phyloP scores from a whole-genome alignment of 2,329 filamentous ascomycete species.

The Didymella exigua region DNA sequence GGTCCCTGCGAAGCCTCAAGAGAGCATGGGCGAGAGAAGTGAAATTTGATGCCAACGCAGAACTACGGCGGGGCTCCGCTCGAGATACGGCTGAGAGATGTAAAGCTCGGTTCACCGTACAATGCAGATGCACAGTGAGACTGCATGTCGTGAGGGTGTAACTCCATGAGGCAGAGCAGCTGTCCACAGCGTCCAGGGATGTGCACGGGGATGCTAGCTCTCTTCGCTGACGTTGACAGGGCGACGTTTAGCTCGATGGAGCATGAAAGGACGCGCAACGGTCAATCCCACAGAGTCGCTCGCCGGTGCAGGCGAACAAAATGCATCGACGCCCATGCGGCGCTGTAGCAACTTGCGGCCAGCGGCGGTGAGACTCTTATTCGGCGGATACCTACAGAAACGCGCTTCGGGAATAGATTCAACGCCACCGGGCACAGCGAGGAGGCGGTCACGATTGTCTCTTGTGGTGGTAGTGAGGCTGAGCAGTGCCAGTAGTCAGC shows the following conservation, averaged over 20 bases:
- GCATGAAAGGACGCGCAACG: constrained; percentile 12
- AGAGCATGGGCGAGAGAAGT: constrained; percentile 6
- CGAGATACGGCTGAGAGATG: constrained; percentile 7
- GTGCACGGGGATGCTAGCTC: constrained; percentile 10
- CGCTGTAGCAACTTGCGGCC: constrained; percentile 2
- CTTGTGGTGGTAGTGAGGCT: constrained; percentile 30
- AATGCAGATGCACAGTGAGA: constrained; percentile 11
- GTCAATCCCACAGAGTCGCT: constrained; percentile 12
- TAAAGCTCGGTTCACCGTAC: not conserved
- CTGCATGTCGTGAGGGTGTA: not conserved
- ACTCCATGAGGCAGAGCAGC: not conserved
- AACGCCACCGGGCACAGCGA: constrained; percentile 15
- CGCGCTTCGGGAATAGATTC: constrained; percentile 8
- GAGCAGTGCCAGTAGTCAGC: constrained; percentile 27
- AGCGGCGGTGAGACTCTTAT: constrained; percentile 16
- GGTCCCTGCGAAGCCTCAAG: constrained; percentile 10
- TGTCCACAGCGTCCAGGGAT: constrained; percentile 3
- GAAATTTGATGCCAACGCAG: constrained; percentile 14
- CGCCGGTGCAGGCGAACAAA: constrained; percentile 9
- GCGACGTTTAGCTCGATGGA: constrained; percentile 17
- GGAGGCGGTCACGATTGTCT: constrained; percentile 2
- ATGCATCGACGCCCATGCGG: constrained; percentile 6
- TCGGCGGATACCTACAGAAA: constrained; percentile 11
- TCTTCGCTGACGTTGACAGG: constrained; percentile 18
- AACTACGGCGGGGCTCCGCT: constrained; percentile 4